These are phyloP conservation scores for Pyrenopolyporus hunteri DNA, from an alignment of 495 filamentous ascomycete species.

Conservation along the genomic window DNA sequence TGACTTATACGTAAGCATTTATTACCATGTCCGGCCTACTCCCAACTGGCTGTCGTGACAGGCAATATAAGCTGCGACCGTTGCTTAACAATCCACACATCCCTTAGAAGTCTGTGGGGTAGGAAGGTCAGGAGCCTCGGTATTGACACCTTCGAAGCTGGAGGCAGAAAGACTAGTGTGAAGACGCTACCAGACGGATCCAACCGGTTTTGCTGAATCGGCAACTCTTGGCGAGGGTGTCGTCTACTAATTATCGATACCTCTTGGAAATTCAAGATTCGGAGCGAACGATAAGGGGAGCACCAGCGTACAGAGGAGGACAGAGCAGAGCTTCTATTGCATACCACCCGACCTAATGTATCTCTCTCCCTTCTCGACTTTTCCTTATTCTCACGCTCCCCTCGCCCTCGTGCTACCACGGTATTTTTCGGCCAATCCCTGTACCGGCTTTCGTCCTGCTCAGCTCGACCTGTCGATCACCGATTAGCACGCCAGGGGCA, in stretches of 20 bases:
- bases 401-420: conserved; percentile 6
- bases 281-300: not conserved
- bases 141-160: conserved; percentile 12
- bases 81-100: not conserved
- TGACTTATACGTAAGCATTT: not conserved
- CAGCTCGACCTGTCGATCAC: conserved; percentile 19
- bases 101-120: conserved; percentile 9
- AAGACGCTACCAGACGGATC: conserved; percentile 14
- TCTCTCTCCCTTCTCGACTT: not conserved
- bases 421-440: conserved; percentile 11
- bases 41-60: not conserved
- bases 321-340: not conserved
- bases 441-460: conserved; percentile 6
- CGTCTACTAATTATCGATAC: not conserved
- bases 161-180: conserved; percentile 10
- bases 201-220: conserved; percentile 6
- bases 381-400: conserved; percentile 3
- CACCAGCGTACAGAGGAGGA: not conserved
- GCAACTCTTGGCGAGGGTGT: conserved; percentile 1
- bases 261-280: conserved; percentile 4
- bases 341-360: not conserved
- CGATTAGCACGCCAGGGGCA: conserved; percentile 8
- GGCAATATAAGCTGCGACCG: not conserved
- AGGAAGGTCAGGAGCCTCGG: conserved; percentile 9
- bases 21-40: not conserved